These are phyloP conservation scores for Scheffersomyces amazonensis DNA, from an alignment of 805 yeast species.

Conservation along the genomic window DNA sequence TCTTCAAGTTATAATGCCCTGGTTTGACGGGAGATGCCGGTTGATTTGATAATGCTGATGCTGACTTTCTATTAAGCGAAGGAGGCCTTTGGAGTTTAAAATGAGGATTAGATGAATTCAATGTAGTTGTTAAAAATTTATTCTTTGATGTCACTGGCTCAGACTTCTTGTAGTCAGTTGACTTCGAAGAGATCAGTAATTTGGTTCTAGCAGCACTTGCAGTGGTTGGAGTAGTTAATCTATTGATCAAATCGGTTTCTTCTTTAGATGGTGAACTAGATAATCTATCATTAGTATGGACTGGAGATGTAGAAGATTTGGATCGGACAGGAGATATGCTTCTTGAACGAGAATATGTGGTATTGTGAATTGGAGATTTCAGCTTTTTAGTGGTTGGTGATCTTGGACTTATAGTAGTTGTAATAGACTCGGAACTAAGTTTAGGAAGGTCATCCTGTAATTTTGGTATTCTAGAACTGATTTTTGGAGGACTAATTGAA, in stretches of 20 bases:
- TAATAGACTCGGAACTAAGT: neutral
- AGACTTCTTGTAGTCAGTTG: neutral
- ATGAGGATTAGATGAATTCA: conserved; percentile 30
- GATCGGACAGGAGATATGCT: neutral
- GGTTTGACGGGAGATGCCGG: neutral
- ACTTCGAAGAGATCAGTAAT: conserved; percentile 1
- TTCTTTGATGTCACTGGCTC: conserved; percentile 19
- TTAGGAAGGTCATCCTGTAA: neutral
- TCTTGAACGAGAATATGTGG: neutral
- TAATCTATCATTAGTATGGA: neutral
- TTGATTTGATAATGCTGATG: neutral
- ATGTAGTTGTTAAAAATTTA: conserved; percentile 32
- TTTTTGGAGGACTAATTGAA: no score
- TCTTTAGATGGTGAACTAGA: neutral
- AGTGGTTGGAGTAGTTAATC: conserved; percentile 28
- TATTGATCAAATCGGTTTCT: conserved; percentile 2
- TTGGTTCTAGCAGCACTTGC: conserved; percentile 26
- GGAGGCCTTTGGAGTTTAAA: conserved; percentile 15
- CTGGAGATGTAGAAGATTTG: neutral
- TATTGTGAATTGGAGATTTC: neutral
- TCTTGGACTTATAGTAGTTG: neutral
- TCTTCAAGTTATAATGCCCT: conserved; percentile 1
- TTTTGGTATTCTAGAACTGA: neutral
- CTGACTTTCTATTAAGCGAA: neutral
- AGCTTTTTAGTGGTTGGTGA: neutral